Conservation (phyloP, 805 yeast species). For the Yamadazyma phyllophila region DNA sequence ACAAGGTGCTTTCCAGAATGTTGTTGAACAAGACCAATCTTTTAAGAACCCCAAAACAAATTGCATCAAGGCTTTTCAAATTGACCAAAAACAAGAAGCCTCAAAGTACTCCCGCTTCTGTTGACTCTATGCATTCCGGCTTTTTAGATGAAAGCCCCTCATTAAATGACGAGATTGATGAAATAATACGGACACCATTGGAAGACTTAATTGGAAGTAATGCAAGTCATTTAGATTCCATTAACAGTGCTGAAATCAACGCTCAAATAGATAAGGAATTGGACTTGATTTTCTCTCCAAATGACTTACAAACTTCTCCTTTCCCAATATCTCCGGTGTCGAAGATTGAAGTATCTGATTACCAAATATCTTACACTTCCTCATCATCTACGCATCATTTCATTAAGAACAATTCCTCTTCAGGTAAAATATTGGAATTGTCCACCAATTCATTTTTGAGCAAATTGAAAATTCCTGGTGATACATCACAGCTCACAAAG, state of each 20-base stretch:
- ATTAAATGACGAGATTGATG: constrained; percentile 23
- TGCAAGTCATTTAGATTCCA: constrained; percentile 16
- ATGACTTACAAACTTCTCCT: constrained; percentile 7
- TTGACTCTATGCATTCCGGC: constrained; percentile 5
- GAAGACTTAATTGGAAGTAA: constrained; percentile 20
- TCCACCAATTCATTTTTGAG: constrained; percentile 3
- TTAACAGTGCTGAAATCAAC: constrained; percentile 24
- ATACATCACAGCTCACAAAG: background rate
- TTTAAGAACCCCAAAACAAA: constrained; percentile 37
- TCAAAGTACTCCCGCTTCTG: constrained; percentile 4
- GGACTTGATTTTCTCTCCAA: constrained; percentile 29
- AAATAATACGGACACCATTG: constrained; percentile 28
- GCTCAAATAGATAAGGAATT: constrained; percentile 27
- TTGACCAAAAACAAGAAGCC: constrained; percentile 18
- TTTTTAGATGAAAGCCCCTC: constrained; percentile 12
- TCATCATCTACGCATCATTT: constrained; percentile 10
- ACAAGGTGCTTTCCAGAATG: constrained; percentile 41
- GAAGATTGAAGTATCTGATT: constrained; percentile 1
- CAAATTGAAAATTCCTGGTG: constrained; percentile 6
- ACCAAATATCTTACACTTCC: constrained; percentile 8
- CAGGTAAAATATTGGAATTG: background rate
- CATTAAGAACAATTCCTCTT: constrained; percentile 1
- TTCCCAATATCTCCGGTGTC: background rate
- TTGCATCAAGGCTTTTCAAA: constrained; percentile 30
- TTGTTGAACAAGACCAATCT: constrained; percentile 34